Evolutionary conservation across 805 yeast species (phyloP), one percentile per base, ranked within the genome.

Genomic region (Diddensiella caesifluorescens): DNA sequence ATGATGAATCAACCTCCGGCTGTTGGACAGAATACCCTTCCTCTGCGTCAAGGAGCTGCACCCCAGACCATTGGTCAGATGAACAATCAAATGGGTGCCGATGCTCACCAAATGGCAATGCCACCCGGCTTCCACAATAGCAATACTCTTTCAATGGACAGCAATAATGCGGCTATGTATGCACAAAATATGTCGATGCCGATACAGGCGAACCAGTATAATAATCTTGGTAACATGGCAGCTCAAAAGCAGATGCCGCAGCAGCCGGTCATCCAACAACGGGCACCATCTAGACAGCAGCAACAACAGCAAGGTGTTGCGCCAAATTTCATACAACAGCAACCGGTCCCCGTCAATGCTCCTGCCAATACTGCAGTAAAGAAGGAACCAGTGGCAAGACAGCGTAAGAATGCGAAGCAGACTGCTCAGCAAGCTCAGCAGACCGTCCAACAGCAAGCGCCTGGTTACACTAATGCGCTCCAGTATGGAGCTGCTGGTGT

Each of bases 201-300:
- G n/a, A n/a, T n/a, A n/a, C n/a, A n/a, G n/a, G n/a, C n/a, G n/a
- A 50, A 49, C 38, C 33, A 35, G 31, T 12, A 38, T 22, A 6
- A 27, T 21, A 28, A 26, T 38, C n/a, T n/a, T n/a, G n/a, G n/a
- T n/a, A n/a, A n/a, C n/a, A n/a, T n/a, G n/a, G n/a, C n/a, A n/a
- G n/a, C n/a, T n/a, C n/a, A n/a, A n/a, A n/a, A n/a, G n/a, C n/a
- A n/a, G n/a, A n/a, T n/a, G n/a, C n/a, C n/a, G n/a, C n/a, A n/a
- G n/a, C 58, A 50, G 38, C 49, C 47, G 27, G 22, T 23, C 21
- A 23, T 18, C 15, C 39, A 41, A 34, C 29, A 28, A 27, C 46
- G 42, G 34, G 31, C 29, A 15, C 36, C 22, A 20, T 38, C 22
- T 13, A 28, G 18, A 31, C 37, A 35, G 38, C 35, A 28, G 19